Conservation (phyloP, 2,329 filamentous ascomycete genomes). For the Ophiocordyceps robertsii region DNA sequence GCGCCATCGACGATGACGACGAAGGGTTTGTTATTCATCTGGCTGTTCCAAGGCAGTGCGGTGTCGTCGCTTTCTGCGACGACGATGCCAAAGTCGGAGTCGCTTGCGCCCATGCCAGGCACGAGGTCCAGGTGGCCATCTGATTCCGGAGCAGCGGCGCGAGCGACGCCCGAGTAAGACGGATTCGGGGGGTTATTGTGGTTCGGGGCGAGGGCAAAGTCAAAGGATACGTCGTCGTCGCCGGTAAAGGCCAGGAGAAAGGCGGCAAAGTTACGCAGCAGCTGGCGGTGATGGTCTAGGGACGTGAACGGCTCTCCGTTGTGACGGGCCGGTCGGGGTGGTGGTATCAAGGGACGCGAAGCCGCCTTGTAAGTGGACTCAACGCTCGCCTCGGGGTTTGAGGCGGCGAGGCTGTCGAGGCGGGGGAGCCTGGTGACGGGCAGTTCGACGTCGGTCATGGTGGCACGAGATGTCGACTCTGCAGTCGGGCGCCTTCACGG, state of each 20-base stretch:
- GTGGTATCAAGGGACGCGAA: background rate
- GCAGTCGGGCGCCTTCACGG: too few relatives aligned
- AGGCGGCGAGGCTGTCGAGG: background rate
- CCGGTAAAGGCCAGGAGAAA: background rate
- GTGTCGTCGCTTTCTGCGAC: background rate
- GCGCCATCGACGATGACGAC: background rate
- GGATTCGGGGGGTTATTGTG: background rate
- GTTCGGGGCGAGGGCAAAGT: background rate
- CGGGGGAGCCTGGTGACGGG: background rate
- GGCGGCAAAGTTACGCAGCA: background rate
- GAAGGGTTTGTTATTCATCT: background rate
- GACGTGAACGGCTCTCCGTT: background rate
- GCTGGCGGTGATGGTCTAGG: background rate
- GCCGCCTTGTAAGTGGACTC: background rate
- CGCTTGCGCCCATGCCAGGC: background rate
- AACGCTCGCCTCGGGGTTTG: background rate
- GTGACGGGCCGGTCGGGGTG: background rate
- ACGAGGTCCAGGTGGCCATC: background rate
- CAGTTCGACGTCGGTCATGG: background rate
- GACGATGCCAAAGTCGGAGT: background rate
- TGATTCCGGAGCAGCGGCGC: background rate
- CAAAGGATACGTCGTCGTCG: slow-evolving; percentile 2
- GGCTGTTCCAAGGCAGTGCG: background rate
- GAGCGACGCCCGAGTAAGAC: background rate
- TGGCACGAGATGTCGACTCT: background rate